Evolutionary conservation across 441 rosid genomes (phyloP).

Genomic region (Jatropha multifida): DNA sequence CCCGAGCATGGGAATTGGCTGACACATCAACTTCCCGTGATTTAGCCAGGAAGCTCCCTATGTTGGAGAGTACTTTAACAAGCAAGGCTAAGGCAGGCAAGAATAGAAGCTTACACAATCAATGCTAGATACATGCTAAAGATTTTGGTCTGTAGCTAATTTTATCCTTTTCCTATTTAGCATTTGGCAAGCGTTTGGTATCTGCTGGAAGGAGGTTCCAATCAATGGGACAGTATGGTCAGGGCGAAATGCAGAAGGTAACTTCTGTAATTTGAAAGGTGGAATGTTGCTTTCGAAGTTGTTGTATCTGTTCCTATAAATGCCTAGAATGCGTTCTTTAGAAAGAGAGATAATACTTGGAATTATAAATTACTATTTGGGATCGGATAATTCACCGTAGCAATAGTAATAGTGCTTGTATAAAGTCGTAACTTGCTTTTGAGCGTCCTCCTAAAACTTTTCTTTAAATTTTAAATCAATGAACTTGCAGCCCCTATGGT

Average conservation of each 20-base stretch:
- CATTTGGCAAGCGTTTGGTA: conserved; percentile 77
- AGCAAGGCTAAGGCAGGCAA: conserved; percentile 69
- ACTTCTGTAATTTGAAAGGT: conserved; percentile 20
- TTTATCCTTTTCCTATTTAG: conserved; percentile 44
- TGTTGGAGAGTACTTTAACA: conserved; percentile 51
- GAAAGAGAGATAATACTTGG: background rate
- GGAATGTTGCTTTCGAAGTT: conserved; percentile 18
- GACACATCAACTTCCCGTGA: conserved; percentile 65
- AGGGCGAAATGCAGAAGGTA: conserved; percentile 92
- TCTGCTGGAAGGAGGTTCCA: conserved; percentile 87
- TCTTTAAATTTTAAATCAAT: background rate
- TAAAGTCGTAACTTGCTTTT: background rate
- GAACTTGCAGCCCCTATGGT: background rate
- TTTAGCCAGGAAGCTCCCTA: conserved; percentile 62
- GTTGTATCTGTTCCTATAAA: background rate
- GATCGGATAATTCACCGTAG: background rate
- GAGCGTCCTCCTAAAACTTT: background rate
- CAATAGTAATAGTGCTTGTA: background rate
- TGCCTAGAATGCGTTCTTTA: background rate
- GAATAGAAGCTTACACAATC: conserved; percentile 29
- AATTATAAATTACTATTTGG: background rate
- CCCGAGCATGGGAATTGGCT: conserved; percentile 80
- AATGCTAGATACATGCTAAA: conserved; percentile 27
- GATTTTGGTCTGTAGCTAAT: conserved; percentile 31
- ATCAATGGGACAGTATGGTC: conserved; percentile 90